Conservation (phyloP, 345 rosid genomes). For the Stellera chamaejasme region DNA sequence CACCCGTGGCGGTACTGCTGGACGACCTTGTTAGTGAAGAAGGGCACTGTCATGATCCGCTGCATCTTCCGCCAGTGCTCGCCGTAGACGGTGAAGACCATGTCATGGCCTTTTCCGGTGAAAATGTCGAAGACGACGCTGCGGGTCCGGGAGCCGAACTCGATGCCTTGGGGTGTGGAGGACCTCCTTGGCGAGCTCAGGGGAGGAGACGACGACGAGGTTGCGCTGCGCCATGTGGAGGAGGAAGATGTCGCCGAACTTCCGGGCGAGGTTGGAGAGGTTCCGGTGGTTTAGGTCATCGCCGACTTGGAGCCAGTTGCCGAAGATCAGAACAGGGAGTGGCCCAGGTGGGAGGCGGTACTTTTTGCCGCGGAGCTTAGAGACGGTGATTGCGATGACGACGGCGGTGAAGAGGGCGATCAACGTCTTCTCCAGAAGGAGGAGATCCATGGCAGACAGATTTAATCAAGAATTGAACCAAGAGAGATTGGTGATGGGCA, state of each 20-base stretch:
- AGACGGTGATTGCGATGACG: conserved; percentile 51
- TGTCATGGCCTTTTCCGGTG: conserved; percentile 97
- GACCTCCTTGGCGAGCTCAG: conserved; percentile 79
- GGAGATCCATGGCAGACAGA: conserved; percentile 53
- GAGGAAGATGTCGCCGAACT: conserved; percentile 58
- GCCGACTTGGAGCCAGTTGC: conserved; percentile 98
- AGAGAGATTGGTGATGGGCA: no score
- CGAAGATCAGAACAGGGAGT: conserved; percentile 72
- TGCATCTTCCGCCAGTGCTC: conserved; percentile 99
- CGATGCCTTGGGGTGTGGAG: conserved; percentile 66
- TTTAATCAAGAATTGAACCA: no score
- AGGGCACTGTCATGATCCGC: conserved; percentile 97
- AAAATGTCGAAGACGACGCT: conserved; percentile 95
- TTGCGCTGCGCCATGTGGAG: conserved; percentile 87
- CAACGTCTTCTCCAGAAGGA: conserved; percentile 69
- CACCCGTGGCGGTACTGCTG: conserved; percentile 65
- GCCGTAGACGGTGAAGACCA: conserved; percentile 98
- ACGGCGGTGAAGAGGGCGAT: conserved; percentile 63
- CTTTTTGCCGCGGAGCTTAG: conserved; percentile 79
- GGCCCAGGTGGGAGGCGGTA: conserved; percentile 95
- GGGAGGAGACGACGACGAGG: conserved; percentile 88
- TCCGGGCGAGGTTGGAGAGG: conserved; percentile 65
- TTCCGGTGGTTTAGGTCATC: conserved; percentile 95
- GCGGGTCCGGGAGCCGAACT: conserved; percentile 52
- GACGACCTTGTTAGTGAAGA: conserved; percentile 88